Evolutionary conservation across 2,329 filamentous ascomycete genomes (phyloP), one percentile per base, ranked within the genome.

Genomic region (Scopulariopsis brevicaulis): DNA sequence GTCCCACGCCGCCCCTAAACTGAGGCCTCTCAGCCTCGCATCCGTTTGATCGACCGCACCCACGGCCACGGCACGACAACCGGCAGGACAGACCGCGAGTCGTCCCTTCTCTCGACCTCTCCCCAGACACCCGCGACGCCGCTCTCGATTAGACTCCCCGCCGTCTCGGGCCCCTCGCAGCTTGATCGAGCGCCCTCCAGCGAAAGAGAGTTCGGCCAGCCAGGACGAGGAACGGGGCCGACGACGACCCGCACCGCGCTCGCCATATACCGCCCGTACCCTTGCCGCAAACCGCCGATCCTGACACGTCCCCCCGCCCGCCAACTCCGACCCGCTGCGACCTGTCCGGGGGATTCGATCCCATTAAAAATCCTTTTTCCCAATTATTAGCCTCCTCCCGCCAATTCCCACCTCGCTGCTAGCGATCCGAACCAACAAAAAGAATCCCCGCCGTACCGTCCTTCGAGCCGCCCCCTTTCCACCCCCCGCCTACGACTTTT

Each of bases 41-140:
- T 56, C 43, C 50, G 55, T 37, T 40, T 56, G 55, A 51, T 56
- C 54, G 54, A 51, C 55, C 43, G 18, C 25, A 40, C 18, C 8
- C 32, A 20, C 28, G n/a, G n/a, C 14, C 40, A n/a, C 25, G 24
- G 28, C 28, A 56, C 25, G 15, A 12, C n/a, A 15, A 32, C 43
- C 20, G 14, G 32, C 50, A 10, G 24, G 25, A 4, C 55, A 56
- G 32, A 20, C 46, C 14, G 22, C 43, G 22, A 14, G 5, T 20
- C 10, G 2, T 12, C 22, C 3, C 46, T 50, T 22, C 20, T 6
- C n/a, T 50, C 18, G 11, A 4, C 18, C 12, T 40, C 11, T 40
- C 37, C 18, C 37, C 28, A 32, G 28, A 32, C 28, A 32, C 8
- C 28, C 8, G 28, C 28, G 4, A 46, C 40, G 5, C 15, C 40